These are phyloP conservation scores for Scheffersomyces illinoinensis DNA, from an alignment of 1,139 yeast species.

Conservation along the genomic window DNA sequence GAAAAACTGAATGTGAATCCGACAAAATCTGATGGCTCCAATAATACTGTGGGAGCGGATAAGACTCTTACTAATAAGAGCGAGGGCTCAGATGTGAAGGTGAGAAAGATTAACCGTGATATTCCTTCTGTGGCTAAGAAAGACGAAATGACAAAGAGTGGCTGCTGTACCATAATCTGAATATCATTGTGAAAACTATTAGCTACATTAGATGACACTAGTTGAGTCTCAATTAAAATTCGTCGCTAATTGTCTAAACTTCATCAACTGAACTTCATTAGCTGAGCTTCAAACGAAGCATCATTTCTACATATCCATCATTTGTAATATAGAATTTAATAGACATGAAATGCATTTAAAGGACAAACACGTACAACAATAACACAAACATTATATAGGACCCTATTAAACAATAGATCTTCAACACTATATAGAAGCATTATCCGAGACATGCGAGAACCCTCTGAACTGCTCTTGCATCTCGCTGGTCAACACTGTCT, in stretches of 20 bases:
- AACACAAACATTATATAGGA: neutral
- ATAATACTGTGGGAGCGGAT: neutral
- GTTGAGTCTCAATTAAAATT: neutral
- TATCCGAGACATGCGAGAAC: constrained; percentile 84
- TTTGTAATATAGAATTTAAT: neutral
- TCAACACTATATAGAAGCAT: constrained; percentile 37
- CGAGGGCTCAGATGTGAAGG: neutral
- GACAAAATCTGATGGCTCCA: neutral
- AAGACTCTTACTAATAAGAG: neutral
- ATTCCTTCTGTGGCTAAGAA: neutral
- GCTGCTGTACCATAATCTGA: neutral
- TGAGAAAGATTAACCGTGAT: neutral
- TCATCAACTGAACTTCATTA: neutral
- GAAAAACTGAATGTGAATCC: neutral
- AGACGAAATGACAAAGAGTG: neutral
- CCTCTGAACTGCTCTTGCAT: constrained; percentile 98
- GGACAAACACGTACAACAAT: neutral
- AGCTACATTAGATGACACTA: neutral
- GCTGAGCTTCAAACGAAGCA: neutral
- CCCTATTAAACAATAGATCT: neutral
- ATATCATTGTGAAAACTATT: too few species aligned
- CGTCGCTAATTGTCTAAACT: neutral
- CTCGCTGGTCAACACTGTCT: constrained; percentile 78
- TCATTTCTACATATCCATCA: neutral
- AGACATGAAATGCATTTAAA: neutral